These are phyloP conservation scores for Neotropicomus parvogracilis DNA, from an alignment of 1,284 basidiomycete genomes.

Conservation along the genomic window DNA sequence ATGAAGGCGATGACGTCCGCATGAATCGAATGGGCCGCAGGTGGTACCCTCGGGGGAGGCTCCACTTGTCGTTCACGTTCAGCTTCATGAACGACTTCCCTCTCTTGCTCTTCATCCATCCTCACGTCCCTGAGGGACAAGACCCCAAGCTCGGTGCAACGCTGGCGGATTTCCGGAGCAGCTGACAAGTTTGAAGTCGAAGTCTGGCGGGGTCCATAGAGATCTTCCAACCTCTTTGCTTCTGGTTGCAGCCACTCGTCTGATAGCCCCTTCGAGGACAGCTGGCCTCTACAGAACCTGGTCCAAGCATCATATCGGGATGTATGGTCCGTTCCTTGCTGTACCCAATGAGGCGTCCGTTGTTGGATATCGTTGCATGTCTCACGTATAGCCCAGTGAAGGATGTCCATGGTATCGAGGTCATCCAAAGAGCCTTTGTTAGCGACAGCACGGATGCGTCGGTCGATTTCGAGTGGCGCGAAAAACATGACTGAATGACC, in stretches of 20 bases:
- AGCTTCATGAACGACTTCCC: constrained; percentile 43
- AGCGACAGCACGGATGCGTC: not conserved
- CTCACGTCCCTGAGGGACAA: constrained; percentile 13
- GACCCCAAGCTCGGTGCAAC: constrained; percentile 31
- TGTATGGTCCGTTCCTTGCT: not conserved
- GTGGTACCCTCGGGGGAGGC: constrained; percentile 26
- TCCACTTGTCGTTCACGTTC: constrained; percentile 41
- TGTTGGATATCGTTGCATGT: not conserved
- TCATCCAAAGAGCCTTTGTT: not conserved
- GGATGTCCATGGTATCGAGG: not conserved
- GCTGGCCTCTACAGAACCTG: not conserved
- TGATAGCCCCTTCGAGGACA: not conserved
- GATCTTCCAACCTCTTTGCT: not conserved
- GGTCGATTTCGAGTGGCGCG: not conserved
- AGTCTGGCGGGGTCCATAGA: not conserved
- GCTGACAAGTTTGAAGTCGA: not conserved
- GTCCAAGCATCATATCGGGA: not conserved
- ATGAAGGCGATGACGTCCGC: constrained; percentile 24
- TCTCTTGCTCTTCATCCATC: constrained; percentile 49
- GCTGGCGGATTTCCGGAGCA: constrained; percentile 26
- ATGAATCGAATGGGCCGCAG: constrained; percentile 26
- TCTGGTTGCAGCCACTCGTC: not conserved
- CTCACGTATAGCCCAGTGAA: not conserved
- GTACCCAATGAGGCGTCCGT: not conserved
- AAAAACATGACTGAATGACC: not conserved